A percentile compares a stretch with the other conserved stretches of the same genome.
phyloP scores from a whole-genome alignment of 2,329 filamentous ascomycete genomes.

The Colletotrichum sp. region DNA sequence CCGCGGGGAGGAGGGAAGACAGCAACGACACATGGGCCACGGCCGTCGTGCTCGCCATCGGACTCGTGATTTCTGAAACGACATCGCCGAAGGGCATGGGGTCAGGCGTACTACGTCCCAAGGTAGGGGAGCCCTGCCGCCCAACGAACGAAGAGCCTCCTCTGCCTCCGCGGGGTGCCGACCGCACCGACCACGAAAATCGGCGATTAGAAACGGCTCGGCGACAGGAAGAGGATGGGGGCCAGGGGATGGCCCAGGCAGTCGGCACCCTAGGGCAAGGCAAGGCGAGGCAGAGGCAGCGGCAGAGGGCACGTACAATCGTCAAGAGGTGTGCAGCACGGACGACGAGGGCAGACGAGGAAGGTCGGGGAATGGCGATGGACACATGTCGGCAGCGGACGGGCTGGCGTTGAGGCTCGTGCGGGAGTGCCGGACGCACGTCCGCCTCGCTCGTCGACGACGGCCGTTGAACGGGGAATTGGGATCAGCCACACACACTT shows the following conservation, averaged over 20 bases:
- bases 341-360: neutral
- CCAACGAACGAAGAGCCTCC: neutral
- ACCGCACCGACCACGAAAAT: neutral
- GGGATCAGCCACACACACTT: neutral
- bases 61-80: neutral
- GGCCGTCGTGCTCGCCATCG: neutral
- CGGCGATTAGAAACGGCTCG: constrained; percentile 1
- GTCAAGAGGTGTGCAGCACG: neutral
- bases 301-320: neutral
- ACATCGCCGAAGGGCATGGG: neutral
- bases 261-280: neutral
- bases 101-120: neutral
- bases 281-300: too few species aligned
- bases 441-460: neutral
- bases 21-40: neutral
- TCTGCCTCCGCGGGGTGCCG: neutral
- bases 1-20: neutral
- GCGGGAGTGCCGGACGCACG: neutral
- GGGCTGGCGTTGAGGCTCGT: neutral
- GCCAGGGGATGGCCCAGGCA: neutral
- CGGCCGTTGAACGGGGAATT: neutral
- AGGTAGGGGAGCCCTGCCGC: neutral
- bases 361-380: neutral
- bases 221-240: neutral
- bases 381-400: neutral